These are phyloP conservation scores for Lumnitzera littorea DNA, from an alignment of 345 rosid genomes.

Conservation along the genomic window DNA sequence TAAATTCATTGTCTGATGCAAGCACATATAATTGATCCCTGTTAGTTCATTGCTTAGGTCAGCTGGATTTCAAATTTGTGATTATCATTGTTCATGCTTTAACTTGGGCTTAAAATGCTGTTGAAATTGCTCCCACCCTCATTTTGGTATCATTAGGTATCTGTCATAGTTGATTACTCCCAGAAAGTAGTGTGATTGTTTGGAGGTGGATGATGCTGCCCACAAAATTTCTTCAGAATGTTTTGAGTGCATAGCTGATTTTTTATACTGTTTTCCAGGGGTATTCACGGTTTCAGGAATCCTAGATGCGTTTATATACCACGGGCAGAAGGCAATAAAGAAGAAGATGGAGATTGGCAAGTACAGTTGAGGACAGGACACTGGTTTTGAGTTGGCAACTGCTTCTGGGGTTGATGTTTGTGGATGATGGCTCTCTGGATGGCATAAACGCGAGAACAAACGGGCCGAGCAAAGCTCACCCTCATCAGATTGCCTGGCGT, in stretches of 20 bases:
- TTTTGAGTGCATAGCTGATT: conserved; percentile 3
- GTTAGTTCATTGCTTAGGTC: no score
- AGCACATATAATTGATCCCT: no score
- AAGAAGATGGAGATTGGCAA: conserved; percentile 96
- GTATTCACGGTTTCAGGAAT: conserved; percentile 91
- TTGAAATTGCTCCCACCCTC: no score
- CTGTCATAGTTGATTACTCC: no score
- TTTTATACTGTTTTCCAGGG: conserved; percentile 32
- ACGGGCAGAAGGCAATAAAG: conserved; percentile 91
- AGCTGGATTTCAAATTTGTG: no score
- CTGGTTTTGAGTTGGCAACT: not conserved
- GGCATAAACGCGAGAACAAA: conserved; percentile 5
- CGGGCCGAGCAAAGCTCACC: not conserved
- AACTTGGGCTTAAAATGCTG: no score
- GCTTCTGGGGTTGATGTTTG: not conserved
- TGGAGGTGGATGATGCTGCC: no score
- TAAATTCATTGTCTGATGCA: no score
- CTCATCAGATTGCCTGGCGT: not conserved
- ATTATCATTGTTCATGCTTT: no score
- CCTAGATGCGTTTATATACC: conserved; percentile 77
- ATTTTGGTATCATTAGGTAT: no score
- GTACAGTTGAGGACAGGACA: conserved; percentile 40
- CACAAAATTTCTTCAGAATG: no score
- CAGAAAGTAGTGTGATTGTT: no score
- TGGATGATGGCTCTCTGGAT: not conserved